Evolutionary conservation across 148 eudicot species (phyloP).

Genomic region (Rhododendron ovatum): DNA sequence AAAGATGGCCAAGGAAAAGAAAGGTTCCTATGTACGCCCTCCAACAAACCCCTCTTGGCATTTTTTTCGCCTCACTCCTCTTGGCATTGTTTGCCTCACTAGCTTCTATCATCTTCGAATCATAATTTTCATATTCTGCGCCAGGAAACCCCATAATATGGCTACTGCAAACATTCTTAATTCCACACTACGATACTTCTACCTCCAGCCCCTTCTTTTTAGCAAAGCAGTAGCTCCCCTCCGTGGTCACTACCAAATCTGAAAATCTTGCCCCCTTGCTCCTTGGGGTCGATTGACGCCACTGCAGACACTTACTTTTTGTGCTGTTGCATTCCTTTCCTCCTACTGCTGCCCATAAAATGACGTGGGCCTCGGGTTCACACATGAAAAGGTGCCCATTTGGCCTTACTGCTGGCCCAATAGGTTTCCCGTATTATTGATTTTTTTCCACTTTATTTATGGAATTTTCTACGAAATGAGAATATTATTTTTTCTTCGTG

Average conservation of each 20-base stretch:
- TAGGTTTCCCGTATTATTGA: background rate
- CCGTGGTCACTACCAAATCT: background rate
- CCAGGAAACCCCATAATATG: background rate
- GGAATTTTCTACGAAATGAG: background rate
- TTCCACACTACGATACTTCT: background rate
- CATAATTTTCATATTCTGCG: background rate
- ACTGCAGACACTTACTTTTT: background rate
- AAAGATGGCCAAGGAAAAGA: background rate
- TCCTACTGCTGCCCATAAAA: background rate
- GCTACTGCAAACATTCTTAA: background rate
- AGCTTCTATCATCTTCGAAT: background rate
- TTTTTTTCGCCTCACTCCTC: background rate
- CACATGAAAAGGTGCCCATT: background rate
- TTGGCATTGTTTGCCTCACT: background rate
- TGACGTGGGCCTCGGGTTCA: background rate
- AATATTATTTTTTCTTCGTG: background rate
- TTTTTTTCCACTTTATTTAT: background rate
- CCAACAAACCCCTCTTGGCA: background rate
- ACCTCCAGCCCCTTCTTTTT: background rate
- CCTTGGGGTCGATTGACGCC: background rate
- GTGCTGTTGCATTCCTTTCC: background rate
- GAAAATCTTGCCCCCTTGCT: background rate
- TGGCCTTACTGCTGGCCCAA: background rate
- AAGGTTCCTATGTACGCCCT: background rate
- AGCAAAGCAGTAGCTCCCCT: background rate